Evolutionary conservation across 2,329 filamentous ascomycete species (phyloP), one percentile per base, ranked within the genome.

Genomic region (Colletotrichum sp.): DNA sequence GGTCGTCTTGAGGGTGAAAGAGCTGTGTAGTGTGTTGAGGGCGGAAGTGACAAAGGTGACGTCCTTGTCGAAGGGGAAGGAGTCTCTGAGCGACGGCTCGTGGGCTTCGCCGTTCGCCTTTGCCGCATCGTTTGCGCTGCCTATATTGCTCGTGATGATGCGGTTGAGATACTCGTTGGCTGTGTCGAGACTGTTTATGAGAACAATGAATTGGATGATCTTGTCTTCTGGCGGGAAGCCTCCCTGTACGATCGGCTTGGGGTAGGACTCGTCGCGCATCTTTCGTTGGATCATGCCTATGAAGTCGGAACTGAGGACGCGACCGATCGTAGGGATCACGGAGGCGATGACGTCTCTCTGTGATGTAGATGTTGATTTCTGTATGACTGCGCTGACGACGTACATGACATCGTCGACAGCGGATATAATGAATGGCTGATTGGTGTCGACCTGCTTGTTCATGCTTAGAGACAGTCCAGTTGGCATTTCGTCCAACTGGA

Each of bases 371-470:
- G 98, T 88, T 0, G 95, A 94, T 78, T 96, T 93, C 78, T 97
- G 94, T 9, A 98, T 89, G 38, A 98, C 94, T 66, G 96, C 94
- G 82, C 97, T 98, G 82, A 98, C 95, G 79, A 99, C 98, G 85
- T 98, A 99, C 96, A 99, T 98, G 81, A 98, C 96, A 85, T 98
- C 97, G 86, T 99, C 97, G 10, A 99, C 96, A 1, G 96, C 96
- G 3, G 96, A 96, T 58, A 97, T 96, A 80, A 99, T 98, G 81
- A 95, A 97, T 1, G 97, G 97, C 4, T 95, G 91, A 79, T 96
- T 95, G 73, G 93, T 91, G 68, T 94, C 92, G 58, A 98, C 88
- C 5, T 93, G 89, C 80, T 90, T 94, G 80, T 90, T 93, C 56
- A 93, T 88, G 81, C 93, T 95, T 38, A 99, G 88, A 0, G 94